Conservation (phyloP, 129 eudicot genomes). For the Artemisia argyi region DNA sequence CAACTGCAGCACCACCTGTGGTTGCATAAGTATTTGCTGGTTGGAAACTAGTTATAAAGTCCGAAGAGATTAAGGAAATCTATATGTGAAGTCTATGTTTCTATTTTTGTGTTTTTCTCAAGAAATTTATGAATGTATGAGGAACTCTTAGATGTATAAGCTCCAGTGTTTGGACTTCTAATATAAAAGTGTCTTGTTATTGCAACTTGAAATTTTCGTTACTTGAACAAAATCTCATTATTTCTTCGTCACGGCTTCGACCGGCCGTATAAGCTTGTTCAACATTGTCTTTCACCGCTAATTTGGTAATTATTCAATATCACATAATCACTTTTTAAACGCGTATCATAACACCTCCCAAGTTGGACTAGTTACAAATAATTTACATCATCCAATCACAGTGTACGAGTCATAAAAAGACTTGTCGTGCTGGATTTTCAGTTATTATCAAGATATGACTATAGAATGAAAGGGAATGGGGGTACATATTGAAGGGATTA, state of each 20-base stretch:
- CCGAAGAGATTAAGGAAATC: neutral
- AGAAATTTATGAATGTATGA: slow-evolving; percentile 22
- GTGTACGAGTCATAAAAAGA: neutral
- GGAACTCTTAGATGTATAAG: slow-evolving; percentile 1
- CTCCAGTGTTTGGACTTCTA: no score
- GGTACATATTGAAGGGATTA: neutral
- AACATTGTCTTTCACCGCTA: no score
- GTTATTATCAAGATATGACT: neutral
- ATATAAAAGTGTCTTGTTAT: no score
- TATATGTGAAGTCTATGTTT: slow-evolving; percentile 19
- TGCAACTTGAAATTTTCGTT: no score
- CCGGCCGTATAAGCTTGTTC: no score
- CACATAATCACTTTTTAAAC: no score
- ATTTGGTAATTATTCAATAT: no score
- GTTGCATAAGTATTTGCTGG: neutral
- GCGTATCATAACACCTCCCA: neutral
- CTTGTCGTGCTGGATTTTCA: no score
- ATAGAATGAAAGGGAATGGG: no score
- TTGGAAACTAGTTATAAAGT: slow-evolving; percentile 1
- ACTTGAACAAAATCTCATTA: no score
- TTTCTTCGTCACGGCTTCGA: no score
- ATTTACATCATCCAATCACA: slow-evolving; percentile 7
- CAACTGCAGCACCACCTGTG: slow-evolving; percentile 13
- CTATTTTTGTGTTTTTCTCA: slow-evolving; percentile 8
- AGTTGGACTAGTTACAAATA: slow-evolving; percentile 22